Base-by-base conservation (phyloP, 148 eudicot species). In the Gaultheria prostrata region DNA sequence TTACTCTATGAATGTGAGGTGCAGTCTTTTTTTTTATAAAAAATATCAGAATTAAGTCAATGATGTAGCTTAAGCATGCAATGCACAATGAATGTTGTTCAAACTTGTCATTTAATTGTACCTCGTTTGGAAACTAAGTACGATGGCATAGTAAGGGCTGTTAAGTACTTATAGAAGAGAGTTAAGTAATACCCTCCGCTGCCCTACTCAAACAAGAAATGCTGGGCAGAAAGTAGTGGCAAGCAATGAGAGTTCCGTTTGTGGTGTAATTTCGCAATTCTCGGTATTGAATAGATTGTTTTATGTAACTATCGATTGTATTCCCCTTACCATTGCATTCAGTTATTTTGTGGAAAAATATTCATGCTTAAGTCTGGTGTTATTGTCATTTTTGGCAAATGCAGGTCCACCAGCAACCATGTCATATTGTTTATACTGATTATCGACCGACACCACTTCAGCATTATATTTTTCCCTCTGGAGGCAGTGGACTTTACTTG, bases 391-490 rank as follows among this genome's bases (percentile, higher is more conserved):
- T 83, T 83, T 76, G 73, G 51, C 53, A 76, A 73, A 45, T 91
- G 89, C 98, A 97, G 99, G 99, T 97, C 74, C 99, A 97, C 86
- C 95, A 90, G 87, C 99, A 97, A 89, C 99, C 99, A 51, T 97
- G 99, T 85, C 99, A 97, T 89, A 97, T 97, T 84, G 99, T 97
- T 67, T 97, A 95, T 84, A 95, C 99, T 49, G 99, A 97, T 89
- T 97, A 95, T 83, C 88, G 99, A 73, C 99, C 99, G 59, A 95
- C 98, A 80, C 99, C 99, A 48, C 99, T 97, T 84, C 99, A 97
- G 87, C 99, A 97, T 79, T 97, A 97, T 87, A 82, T 97, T 51
- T 97, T 97, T 82, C 99, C 99, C 63, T 85, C 95, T 77, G 99
- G 99, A 43, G 98, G 98, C 71, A 90, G 92, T 88, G 99, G 98